These are phyloP conservation scores for Macrolepiota fuliginosa DNA, from an alignment of 768 basidiomycete species.

Conservation along the genomic window DNA sequence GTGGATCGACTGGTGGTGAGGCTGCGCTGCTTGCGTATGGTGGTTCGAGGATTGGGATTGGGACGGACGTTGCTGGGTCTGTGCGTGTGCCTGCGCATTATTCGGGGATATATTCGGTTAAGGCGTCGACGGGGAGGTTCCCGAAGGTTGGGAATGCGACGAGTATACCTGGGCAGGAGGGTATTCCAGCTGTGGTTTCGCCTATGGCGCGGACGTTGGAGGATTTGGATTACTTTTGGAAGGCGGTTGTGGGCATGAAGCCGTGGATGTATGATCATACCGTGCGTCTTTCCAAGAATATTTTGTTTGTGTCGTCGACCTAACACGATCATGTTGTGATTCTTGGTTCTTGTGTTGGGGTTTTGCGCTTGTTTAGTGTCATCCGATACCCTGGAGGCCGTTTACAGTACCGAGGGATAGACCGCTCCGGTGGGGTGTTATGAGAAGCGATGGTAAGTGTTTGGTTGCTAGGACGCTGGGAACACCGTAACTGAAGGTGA, in stretches of 20 bases:
- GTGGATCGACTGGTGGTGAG: conserved; percentile 73
- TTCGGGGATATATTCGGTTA: conserved; percentile 61
- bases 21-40: conserved; percentile 60
- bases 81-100: conserved; percentile 66
- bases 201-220: conserved; percentile 62
- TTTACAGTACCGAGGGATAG: conserved; percentile 26
- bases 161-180: conserved; percentile 57
- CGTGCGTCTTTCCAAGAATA: conserved; percentile 20
- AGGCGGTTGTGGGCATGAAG: conserved; percentile 54
- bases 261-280: conserved; percentile 66
- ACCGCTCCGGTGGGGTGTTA: conserved; percentile 52
- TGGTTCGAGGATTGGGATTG: conserved; percentile 60
- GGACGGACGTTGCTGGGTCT: conserved; percentile 69
- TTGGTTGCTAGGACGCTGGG: not conserved
- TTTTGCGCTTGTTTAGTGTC: conserved; percentile 23
- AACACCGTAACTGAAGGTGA: not conserved
- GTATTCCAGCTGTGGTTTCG: conserved; percentile 49
- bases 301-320: conserved; percentile 17
- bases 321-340: not conserved
- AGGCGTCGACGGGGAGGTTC: conserved; percentile 48
- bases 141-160: conserved; percentile 41
- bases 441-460: conserved; percentile 60
- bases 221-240: conserved; percentile 65
- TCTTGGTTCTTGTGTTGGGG: conserved; percentile 17
- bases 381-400: conserved; percentile 40